Percentiles rank a stretch among this genome's conserved stretches.
These are phyloP conservation scores for Candida fluviatilis DNA, from an alignment of 805 yeast species.

Conservation along the genomic window DNA sequence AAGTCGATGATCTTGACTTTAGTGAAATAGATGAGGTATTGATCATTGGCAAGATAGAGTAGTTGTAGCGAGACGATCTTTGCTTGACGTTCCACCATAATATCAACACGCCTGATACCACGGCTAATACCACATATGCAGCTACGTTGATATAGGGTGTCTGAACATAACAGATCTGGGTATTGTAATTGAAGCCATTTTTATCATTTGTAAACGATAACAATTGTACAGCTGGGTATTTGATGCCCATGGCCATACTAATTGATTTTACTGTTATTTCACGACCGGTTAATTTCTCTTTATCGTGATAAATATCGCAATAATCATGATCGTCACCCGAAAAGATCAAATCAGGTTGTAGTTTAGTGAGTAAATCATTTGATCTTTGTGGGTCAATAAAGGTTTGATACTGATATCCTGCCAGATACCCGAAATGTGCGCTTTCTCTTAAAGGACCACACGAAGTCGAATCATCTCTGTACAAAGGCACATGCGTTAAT, in stretches of 20 bases:
- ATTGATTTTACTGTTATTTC: constrained; percentile 36
- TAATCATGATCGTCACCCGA: constrained; percentile 98
- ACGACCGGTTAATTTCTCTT: constrained; percentile 11
- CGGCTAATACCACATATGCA: constrained; percentile 35
- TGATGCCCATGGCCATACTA: constrained; percentile 40
- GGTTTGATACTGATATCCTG: constrained; percentile 87
- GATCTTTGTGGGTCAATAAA: constrained; percentile 61
- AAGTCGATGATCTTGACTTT: background rate
- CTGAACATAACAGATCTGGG: constrained; percentile 43
- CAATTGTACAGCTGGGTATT: constrained; percentile 39
- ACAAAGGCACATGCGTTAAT: constrained; percentile 84
- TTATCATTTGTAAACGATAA: constrained; percentile 19
- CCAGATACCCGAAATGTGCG: constrained; percentile 44
- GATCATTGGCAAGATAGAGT: constrained; percentile 22
- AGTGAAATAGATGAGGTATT: constrained; percentile 1
- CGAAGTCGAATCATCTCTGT: constrained; percentile 53
- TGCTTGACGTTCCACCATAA: constrained; percentile 27
- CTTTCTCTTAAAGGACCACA: constrained; percentile 86
- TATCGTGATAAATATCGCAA: constrained; percentile 66
- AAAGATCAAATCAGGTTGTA: constrained; percentile 67
- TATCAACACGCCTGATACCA: constrained; percentile 22
- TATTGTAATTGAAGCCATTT: constrained; percentile 21
- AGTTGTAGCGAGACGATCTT: constrained; percentile 21
- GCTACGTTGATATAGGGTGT: constrained; percentile 41
- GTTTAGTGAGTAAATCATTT: constrained; percentile 48